Conservation (phyloP, 164 flowering plant species). For the Stephania japonica region DNA sequence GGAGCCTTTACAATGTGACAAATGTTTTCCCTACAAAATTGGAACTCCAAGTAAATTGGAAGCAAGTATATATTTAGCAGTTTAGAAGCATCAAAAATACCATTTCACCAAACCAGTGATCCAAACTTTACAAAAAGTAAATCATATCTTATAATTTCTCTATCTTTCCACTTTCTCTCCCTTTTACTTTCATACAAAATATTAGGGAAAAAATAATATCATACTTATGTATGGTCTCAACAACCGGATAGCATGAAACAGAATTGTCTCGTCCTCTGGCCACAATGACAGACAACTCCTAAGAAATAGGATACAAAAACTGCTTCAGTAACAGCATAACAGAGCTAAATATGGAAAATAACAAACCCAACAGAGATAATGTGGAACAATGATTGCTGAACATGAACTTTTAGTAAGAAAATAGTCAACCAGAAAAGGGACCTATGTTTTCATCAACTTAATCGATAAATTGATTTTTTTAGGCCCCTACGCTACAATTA, state of each 20-base stretch:
- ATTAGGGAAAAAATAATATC: constrained; percentile 7
- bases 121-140: neutral
- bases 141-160: neutral
- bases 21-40: constrained; percentile 64
- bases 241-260: constrained; percentile 81
- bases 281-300: constrained; percentile 94
- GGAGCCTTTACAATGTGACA: constrained; percentile 93
- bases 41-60: constrained; percentile 7
- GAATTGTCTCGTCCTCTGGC: constrained; percentile 89
- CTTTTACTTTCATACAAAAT: neutral
- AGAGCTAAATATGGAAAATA: neutral
- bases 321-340: neutral
- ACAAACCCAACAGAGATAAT: no score
- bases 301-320: constrained; percentile 12
- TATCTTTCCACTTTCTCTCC: neutral
- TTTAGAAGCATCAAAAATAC: neutral
- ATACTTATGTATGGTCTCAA: constrained; percentile 94
- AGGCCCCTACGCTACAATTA: no score
- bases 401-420: no score
- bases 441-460: no score
- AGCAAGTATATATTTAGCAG: neutral
- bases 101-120: neutral
- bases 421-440: no score
- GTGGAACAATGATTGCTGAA: no score
- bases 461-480: no score